Conservation (phyloP, 192 early-diverging fungal species). For the Funneliformis mosseae region DNA sequence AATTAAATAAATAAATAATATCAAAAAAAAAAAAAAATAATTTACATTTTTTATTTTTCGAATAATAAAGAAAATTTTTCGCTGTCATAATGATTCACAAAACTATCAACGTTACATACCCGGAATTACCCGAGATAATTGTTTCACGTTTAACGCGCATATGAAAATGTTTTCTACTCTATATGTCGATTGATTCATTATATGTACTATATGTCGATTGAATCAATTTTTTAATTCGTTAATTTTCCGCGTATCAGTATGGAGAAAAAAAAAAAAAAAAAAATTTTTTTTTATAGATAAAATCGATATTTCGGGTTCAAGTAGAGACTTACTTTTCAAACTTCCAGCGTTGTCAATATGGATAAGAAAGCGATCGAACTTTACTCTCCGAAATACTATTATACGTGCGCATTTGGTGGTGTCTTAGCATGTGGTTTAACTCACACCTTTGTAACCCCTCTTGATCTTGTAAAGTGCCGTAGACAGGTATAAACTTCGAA, state of each 20-base stretch:
- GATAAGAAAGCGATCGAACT: conserved; percentile 29
- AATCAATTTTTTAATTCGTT: not conserved
- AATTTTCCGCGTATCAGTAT: not conserved
- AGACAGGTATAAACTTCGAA: conserved; percentile 39
- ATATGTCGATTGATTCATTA: not conserved
- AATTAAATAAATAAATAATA: too few species aligned
- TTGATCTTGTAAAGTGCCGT: conserved; percentile 52
- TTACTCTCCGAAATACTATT: conserved; percentile 41
- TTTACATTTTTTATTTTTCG: too few species aligned
- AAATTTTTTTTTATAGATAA: not conserved
- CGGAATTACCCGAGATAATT: too few species aligned
- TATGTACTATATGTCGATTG: not conserved
- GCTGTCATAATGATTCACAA: too few species aligned
- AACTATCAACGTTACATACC: too few species aligned
- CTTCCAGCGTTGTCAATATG: not conserved
- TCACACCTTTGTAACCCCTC: conserved; percentile 37
- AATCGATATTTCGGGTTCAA: not conserved
- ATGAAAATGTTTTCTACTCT: too few species aligned
- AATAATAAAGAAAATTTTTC: too few species aligned
- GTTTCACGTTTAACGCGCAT: too few species aligned
- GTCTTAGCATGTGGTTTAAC: conserved; percentile 44
- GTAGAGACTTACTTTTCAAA: not conserved
- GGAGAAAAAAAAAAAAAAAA: too few species aligned
- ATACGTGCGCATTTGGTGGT: conserved; percentile 45
- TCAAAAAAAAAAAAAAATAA: too few species aligned